Evolutionary conservation across 2,329 filamentous ascomycete species (phyloP), one percentile per base, ranked within the genome.

Genomic region (Aspergillus puulaauensis): DNA sequence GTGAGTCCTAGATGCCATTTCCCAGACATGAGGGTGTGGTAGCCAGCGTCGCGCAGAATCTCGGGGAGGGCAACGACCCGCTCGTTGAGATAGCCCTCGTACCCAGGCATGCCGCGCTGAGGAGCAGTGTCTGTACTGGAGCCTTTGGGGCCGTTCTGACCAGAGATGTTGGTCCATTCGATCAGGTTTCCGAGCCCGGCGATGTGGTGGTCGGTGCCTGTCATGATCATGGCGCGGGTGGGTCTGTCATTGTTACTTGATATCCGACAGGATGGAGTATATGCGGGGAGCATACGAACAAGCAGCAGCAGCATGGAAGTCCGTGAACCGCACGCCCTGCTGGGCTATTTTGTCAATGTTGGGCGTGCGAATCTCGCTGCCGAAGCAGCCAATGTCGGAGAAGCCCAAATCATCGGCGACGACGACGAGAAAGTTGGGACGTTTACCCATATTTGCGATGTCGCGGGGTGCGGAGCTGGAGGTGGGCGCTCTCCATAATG

Each of bases 181-280:
- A 82, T 79, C 55, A 87, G 69, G 57, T 85, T 84, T 2, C 84
- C 85, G 2, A 87, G 75, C 1, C 85, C 75, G 11, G 75, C 75
- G 57, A 77, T 77, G 54, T 77, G 84, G 64, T 86, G 80, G 64
- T 86, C 84, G 0, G 85, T 87, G 4, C 85, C 85, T 0, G 84
- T 86, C 79, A 88, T 83, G 63, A 88, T 80, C 86, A 88, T 88
- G 17, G 85, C 83, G 39, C 85, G 77, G 3, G 84, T 85, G 2
- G 86, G 86, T 31, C 72, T 75, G 40, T 19, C 37, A 37, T 9
- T 33, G 19, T 60, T 46, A 57, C 17, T n/a, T 2, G 15, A 19
- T 14, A 23, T 50, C 41, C 31, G 39, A 4, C 15, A 14, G 21
- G 12, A 7, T 31, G 7, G 9, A 19, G 24, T 40, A 17, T 14